Evolutionary conservation across 2,329 filamentous ascomycete species (phyloP), one percentile per base, ranked within the genome.

Genomic region (Fusarium goolgardi): DNA sequence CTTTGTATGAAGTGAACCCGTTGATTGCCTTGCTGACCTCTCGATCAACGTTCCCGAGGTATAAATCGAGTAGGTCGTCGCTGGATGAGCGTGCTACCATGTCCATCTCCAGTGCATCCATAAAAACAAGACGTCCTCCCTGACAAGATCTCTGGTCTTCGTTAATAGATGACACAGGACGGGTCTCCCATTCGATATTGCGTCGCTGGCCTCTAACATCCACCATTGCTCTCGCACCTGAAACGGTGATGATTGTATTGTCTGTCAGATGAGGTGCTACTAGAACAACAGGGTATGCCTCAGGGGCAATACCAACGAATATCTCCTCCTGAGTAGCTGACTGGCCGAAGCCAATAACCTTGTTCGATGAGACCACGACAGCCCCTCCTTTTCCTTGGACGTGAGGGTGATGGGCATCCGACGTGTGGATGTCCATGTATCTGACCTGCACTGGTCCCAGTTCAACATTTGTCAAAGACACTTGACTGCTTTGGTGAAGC

Each of bases 101-200:
- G 43, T 79, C 77, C 49, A 79, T 74, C 57, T 79, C 78, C 8
- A 80, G 58, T 1, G 77, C 77, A 34, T 79, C 78, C 78, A 80
- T 78, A 34, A 79, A 76, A 8, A 79, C 59, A 53, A 79, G 74
- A 6, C 70, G 69, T 8, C 76, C 75, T 6, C 76, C 73, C 13
- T 32, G 51, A 62, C 71, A 72, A 5, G 37, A 39, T 2, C 43
- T 15, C 2, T 3, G 63, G 29, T 40, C 35, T 9, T 43, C 34
- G 1, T 27, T 16, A 6, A 27, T 10, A 3, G 44, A 8, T 0
- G 50, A 37, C 0, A 8, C 7, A 2, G 49, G 21, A 32, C 44
- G 50, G 21, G 25, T 7, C 2, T 43, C 46, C 76, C 73, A 78
- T 13, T 57, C 46, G 16, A 79, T 70, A 13, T 75, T 65, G 11